Evolutionary conservation across 148 eudicot genomes (phyloP).

Genomic region (Tetragonia tetragonoides): DNA sequence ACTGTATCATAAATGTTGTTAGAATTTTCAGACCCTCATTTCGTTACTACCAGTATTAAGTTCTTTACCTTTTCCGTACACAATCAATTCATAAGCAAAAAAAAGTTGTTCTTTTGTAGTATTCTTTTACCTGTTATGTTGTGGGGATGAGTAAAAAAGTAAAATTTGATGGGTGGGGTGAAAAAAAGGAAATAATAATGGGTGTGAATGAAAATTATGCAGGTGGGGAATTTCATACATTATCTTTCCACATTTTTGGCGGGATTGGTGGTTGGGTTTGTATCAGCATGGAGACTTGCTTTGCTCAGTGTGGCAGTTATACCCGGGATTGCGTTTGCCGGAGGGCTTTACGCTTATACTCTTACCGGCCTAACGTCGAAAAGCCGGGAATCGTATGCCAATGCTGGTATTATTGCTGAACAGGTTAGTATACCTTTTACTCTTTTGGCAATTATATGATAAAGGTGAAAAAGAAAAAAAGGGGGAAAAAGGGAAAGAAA

Average conservation of each 20-base stretch:
- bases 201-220: conserved; percentile 18
- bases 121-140: neutral
- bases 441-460: conserved; percentile 11
- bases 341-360: conserved; percentile 96
- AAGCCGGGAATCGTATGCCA: conserved; percentile 96
- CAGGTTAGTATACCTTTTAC: conserved; percentile 56
- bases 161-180: neutral
- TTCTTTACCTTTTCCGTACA: neutral
- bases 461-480: neutral
- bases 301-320: conserved; percentile 96
- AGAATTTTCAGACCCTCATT: conserved; percentile 2
- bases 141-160: neutral
- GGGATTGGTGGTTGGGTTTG: conserved; percentile 98
- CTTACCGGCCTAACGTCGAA: conserved; percentile 98
- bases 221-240: conserved; percentile 99
- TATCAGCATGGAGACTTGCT: conserved; percentile 95
- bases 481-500: neutral
- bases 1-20: conserved; percentile 19
- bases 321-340: conserved; percentile 98
- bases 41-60: conserved; percentile 7
- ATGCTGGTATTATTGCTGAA: conserved; percentile 93
- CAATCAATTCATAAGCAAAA: neutral
- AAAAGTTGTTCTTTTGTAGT: neutral
- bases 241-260: conserved; percentile 97
- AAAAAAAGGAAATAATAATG: conserved; percentile 7